Evolutionary conservation across 1,284 basidiomycete species (phyloP).

Genomic region (Phellinidium pouzarii): DNA sequence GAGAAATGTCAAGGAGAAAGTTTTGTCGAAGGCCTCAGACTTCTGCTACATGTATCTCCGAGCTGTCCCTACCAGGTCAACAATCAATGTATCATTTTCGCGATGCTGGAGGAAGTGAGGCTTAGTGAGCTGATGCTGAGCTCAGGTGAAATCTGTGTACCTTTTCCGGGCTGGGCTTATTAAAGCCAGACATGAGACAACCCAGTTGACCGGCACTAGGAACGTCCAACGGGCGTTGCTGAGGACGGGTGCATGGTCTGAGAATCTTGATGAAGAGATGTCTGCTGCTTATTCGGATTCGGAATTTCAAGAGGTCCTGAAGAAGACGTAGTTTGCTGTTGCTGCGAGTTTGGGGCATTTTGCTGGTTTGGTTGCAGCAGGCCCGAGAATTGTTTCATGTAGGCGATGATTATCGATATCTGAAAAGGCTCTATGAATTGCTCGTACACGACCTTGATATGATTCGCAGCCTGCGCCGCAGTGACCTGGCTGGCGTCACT

Average conservation of each 20-base stretch:
- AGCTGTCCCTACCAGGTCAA: too few relatives aligned
- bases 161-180: not conserved
- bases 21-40: too few relatives aligned
- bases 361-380: slow-evolving; percentile 14
- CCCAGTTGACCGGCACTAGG: not conserved
- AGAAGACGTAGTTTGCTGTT: too few relatives aligned
- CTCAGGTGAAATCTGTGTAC: too few relatives aligned
- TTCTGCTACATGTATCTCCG: too few relatives aligned
- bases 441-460: slow-evolving; percentile 53
- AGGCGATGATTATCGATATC: slow-evolving; percentile 33
- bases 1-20: too few relatives aligned
- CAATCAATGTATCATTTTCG: too few relatives aligned
- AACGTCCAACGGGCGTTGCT: not conserved
- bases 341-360: slow-evolving; percentile 4
- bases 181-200: not conserved
- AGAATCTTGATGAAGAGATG: not conserved
- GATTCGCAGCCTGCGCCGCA: slow-evolving; percentile 50
- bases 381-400: slow-evolving; percentile 24
- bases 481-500: slow-evolving; percentile 47
- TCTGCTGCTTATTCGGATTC: not conserved
- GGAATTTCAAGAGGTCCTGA: not conserved
- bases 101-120: too few relatives aligned
- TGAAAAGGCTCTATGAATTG: slow-evolving; percentile 55
- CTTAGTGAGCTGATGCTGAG: too few relatives aligned
- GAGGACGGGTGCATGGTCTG: not conserved